Evolutionary conservation across 148 eudicot genomes (phyloP), one percentile per base, ranked within the genome.

Genomic region (Persicaria maculosa): DNA sequence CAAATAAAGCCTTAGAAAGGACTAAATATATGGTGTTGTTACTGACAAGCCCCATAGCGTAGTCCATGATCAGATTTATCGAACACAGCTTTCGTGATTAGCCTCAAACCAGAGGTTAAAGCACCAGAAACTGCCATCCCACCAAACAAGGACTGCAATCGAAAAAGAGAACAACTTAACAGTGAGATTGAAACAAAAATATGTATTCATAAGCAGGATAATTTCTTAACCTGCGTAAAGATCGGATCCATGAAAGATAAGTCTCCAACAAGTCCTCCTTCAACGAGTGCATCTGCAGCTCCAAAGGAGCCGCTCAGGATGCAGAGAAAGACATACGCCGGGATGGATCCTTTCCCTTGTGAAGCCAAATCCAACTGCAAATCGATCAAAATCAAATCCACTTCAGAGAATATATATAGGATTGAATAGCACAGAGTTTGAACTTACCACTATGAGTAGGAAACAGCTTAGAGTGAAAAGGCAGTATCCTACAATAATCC

Each of bases 241-340:
- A 88, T 89, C 0, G 92, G 92, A 25, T 77, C 55, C 96, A 91
- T 88, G 61, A 84, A 87, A 6, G 96, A 74, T 65, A 90, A 57
- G 80, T 88, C 92, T 19, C 97, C 97, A 22, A 86, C 84, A 80
- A 89, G 76, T 54, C 97, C 93, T 69, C 93, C 97, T 85, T 89
- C 83, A 62, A 82, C 87, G 72, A 76, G 85, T 3, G 91, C 91
- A 81, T 89, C 93, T 9, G 91, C 97, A 55, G 89, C 83, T 9
- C 92, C 97, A 45, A 86, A 89, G 40, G 75, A 69, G 17, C 80
- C 90, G 58, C 86, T 84, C 40, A 91, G 46, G 9, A 82, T 44
- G 75, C 93, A 91, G 16, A 91, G 52, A 3, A 87, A 86, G 5
- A 86, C 70, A 65, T 83, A 91, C 16, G 83, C 76, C 25, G 80